These are phyloP conservation scores for Ampelocalamus luodianensis DNA, from an alignment of 176 grass and related monocot species.

Conservation along the genomic window DNA sequence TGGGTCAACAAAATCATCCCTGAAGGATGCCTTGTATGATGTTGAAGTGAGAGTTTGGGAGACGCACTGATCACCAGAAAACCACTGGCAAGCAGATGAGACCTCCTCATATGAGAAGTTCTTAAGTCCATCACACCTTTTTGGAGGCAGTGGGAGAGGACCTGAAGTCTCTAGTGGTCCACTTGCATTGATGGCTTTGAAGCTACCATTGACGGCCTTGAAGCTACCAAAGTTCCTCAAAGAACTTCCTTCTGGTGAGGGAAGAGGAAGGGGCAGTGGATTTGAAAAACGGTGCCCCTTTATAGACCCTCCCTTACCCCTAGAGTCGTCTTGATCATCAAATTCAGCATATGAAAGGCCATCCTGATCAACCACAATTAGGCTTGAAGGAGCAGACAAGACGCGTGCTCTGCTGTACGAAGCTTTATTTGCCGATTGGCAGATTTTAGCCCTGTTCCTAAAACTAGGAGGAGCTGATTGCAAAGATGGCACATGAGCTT, in stretches of 20 bases:
- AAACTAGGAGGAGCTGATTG: conserved; percentile 98
- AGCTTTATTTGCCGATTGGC: conserved; percentile 52
- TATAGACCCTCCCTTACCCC: conserved; percentile 47
- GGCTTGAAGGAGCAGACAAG: conserved; percentile 78
- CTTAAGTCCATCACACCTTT: conserved; percentile 53
- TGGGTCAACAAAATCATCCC: conserved; percentile 52
- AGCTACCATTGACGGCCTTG: conserved; percentile 74
- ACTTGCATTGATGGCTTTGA: conserved; percentile 73
- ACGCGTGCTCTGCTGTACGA: conserved; percentile 64
- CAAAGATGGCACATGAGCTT: conserved; percentile 65
- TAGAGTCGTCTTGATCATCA: conserved; percentile 73
- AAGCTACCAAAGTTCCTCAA: conserved; percentile 79
- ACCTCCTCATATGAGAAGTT: conserved; percentile 84
- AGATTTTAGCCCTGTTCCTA: conserved; percentile 65
- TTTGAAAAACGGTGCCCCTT: conserved; percentile 76
- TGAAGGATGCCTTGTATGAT: conserved; percentile 84
- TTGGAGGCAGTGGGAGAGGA: conserved; percentile 81
- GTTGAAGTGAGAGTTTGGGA: conserved; percentile 69
- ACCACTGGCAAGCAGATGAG: conserved; percentile 70
- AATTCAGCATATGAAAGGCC: conserved; percentile 56
- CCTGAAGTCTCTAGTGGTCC: conserved; percentile 69
- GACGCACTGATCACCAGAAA: conserved; percentile 69
- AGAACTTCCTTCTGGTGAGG: conserved; percentile 56
- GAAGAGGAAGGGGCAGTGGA: conserved; percentile 88
- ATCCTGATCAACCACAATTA: conserved; percentile 73